Base-by-base conservation (phyloP, 129 eudicot genomes). In the Gnaphalium uliginosum region DNA sequence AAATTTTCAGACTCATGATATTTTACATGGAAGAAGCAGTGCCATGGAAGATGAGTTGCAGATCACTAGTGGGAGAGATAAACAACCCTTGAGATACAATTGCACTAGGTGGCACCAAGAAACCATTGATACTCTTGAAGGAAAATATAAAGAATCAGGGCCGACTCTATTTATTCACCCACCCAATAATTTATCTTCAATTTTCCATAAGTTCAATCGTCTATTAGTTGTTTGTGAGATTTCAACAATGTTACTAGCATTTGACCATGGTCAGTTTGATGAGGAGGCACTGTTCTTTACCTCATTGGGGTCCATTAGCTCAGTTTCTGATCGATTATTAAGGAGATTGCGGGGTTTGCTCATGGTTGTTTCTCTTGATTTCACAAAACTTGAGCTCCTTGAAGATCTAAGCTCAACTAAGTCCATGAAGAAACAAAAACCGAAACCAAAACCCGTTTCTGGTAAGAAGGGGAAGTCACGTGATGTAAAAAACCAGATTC, bases 361-460 rank as follows among this genome's bases (percentile, higher is more conserved):
- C 64, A 90, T 89, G 97, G 93, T 87, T 72, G 81, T 94, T 69
- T 90, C 98, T 51, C 93, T 94, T 75, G 97, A 94, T 79, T 88
- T 79, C 75, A 94, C 93, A 25, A 94, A 86, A 81, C 78, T 82
- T 74, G 98, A 94, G 83, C 90, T 94, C 61, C 87, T 90, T 62
- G 93, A 88, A 75, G 98, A 90, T 70, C 82, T 77, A 65, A 84
- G 66, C 19, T 75, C 35, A 8, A 78, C 80, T 3, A 33, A 79
- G 68, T 69, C 85, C 8, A 43, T 82, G 8, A 87, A 85, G 81
- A 85, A 89, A 80, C 62, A 73, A 9, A 84, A 87, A 66, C 84
- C 84, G 61, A 90, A 87, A 85, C 23, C 82, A 61, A 90, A 87
- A 82, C 13, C 72, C 74, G 85, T 69, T 84, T 75, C 96, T 2